These are phyloP conservation scores for Psilocybe mexicana DNA, from an alignment of 1,284 basidiomycete genomes.

Conservation along the genomic window DNA sequence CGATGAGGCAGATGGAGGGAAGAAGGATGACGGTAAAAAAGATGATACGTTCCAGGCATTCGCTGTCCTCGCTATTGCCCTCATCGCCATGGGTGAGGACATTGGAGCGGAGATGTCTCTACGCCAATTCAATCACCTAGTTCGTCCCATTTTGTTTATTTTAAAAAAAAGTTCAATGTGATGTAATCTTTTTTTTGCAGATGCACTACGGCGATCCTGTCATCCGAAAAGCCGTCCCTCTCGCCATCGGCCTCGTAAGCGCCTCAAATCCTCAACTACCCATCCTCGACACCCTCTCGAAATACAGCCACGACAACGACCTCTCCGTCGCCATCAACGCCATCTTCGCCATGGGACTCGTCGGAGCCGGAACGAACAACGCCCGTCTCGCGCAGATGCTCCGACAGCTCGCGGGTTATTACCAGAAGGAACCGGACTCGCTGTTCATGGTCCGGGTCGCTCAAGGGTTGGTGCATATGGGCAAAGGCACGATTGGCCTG, in stretches of 20 bases:
- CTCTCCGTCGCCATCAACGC: constrained; percentile 95
- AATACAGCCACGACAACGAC: constrained; percentile 99
- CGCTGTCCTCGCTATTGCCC: constrained; percentile 91
- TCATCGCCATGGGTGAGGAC: constrained; percentile 99
- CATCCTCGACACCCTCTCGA: constrained; percentile 97
- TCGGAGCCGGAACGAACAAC: constrained; percentile 98
- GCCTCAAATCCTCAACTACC: constrained; percentile 96
- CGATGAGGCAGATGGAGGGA: constrained; percentile 47
- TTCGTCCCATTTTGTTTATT: constrained; percentile 39
- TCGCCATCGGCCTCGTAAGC: constrained; percentile 93
- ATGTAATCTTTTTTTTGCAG: constrained; percentile 39
- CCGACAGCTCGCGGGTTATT: constrained; percentile 94
- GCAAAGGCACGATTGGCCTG: constrained; percentile 97
- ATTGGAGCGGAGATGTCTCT: constrained; percentile 97
- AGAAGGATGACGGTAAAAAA: constrained; percentile 59
- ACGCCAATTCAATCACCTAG: constrained; percentile 92
- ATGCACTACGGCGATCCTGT: constrained; percentile 99
- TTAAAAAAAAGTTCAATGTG: too few species aligned
- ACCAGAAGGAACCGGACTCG: constrained; percentile 96
- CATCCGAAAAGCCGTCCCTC: constrained; percentile 92
- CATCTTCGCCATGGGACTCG: constrained; percentile 98
- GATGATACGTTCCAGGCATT: constrained; percentile 92
- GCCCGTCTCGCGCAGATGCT: constrained; percentile 98
- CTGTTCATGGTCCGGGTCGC: constrained; percentile 96
- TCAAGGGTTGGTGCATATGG: constrained; percentile 98